These are phyloP conservation scores for Aspergillus japonicus DNA, from an alignment of 2,329 filamentous ascomycete genomes.

Conservation along the genomic window DNA sequence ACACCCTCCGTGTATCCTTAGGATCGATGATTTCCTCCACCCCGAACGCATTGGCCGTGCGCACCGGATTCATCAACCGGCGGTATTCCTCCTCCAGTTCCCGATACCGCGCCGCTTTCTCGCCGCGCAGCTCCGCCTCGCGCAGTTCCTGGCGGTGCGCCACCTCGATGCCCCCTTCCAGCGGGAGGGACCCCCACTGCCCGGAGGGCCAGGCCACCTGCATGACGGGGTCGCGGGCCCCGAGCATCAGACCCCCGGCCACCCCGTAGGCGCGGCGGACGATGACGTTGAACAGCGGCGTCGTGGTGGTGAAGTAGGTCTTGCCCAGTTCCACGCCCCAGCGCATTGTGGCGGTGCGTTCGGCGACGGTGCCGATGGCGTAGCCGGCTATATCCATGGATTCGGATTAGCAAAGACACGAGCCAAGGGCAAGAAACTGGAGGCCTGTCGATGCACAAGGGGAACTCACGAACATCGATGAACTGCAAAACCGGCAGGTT, in stretches of 20 bases:
- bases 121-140: conserved; percentile 53
- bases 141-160: conserved; percentile 61
- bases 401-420: too few relatives aligned
- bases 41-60: conserved; percentile 63
- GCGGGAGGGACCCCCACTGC: conserved; percentile 61
- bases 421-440: too few relatives aligned
- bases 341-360: conserved; percentile 63
- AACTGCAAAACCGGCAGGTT: conserved; percentile 65
- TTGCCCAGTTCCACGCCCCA: conserved; percentile 62
- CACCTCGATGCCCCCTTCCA: conserved; percentile 65
- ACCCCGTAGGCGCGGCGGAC: conserved; percentile 62
- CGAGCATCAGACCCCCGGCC: conserved; percentile 64
- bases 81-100: conserved; percentile 61
- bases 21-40: conserved; percentile 67
- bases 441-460: neutral
- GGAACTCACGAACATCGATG: conserved; percentile 55
- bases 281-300: conserved; percentile 63
- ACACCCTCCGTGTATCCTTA: conserved; percentile 56
- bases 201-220: conserved; percentile 64
- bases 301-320: conserved; percentile 62
- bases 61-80: conserved; percentile 63
- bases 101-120: conserved; percentile 53
- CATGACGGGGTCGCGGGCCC: conserved; percentile 60
- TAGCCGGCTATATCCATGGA: conserved; percentile 49
- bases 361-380: conserved; percentile 62